A percentile compares a stretch with the other conserved stretches of the same genome.
Conservation (phyloP, 768 basidiomycete species). For the Lentinula lateritia region DNA sequence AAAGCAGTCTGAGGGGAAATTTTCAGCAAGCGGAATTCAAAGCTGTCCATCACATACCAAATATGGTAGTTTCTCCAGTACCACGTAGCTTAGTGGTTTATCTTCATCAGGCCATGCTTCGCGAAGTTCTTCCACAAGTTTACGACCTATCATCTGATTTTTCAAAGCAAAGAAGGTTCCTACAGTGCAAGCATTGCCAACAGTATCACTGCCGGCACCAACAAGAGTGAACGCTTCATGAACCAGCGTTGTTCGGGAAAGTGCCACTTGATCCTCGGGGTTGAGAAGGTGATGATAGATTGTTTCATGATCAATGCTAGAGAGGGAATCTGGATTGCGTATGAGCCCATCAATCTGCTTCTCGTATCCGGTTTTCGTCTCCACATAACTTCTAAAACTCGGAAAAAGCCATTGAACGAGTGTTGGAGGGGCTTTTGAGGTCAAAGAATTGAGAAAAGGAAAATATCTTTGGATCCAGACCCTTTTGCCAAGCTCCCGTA, state of each 20-base stretch:
- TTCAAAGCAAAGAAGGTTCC: constrained; percentile 21
- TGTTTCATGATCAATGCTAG: constrained; percentile 16
- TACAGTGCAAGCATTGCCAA: constrained; percentile 20
- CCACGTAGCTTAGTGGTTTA: constrained; percentile 17
- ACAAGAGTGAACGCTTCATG: constrained; percentile 20
- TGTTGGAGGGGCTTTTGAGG: background rate
- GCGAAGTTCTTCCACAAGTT: constrained; percentile 22
- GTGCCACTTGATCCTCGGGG: background rate
- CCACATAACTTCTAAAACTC: constrained; percentile 4
- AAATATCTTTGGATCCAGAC: constrained; percentile 10
- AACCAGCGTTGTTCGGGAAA: constrained; percentile 12
- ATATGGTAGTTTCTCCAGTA: constrained; percentile 31
- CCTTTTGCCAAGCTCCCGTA: background rate
- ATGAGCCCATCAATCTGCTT: constrained; percentile 16
- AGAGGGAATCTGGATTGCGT: constrained; percentile 10
- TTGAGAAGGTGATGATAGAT: constrained; percentile 24
- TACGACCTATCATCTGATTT: constrained; percentile 12
- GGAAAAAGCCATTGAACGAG: constrained; percentile 5
- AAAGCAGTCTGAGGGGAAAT: constrained; percentile 33
- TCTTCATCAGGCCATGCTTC: constrained; percentile 29
- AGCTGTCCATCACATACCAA: constrained; percentile 19
- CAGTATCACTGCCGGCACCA: constrained; percentile 29
- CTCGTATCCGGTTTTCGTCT: constrained; percentile 9
- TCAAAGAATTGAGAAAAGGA: constrained; percentile 8
- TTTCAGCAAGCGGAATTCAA: constrained; percentile 12